Evolutionary conservation across 495 filamentous ascomycete species (phyloP).

Genomic region (Xylona heveae): DNA sequence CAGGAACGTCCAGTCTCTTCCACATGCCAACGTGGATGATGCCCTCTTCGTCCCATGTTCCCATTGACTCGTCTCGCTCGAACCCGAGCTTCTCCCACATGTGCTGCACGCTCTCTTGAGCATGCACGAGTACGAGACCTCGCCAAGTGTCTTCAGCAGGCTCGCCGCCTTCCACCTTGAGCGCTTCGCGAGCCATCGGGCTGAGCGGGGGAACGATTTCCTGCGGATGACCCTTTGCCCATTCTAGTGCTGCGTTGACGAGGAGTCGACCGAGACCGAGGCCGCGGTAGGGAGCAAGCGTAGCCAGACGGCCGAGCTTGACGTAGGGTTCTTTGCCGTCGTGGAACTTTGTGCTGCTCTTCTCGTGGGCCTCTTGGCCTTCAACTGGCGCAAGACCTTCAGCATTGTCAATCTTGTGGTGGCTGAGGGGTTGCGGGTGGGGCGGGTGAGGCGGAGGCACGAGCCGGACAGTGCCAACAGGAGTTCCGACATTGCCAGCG

Average conservation of each 20-base stretch:
- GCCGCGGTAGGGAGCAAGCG: conserved; percentile 36
- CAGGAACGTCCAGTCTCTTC: conserved; percentile 2
- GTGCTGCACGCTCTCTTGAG: conserved; percentile 3
- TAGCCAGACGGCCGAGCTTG: conserved; percentile 59
- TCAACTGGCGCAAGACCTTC: conserved; percentile 4
- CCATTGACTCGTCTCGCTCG: conserved; percentile 6
- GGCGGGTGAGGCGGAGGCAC: conserved; percentile 54
- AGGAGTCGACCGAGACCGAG: conserved; percentile 38
- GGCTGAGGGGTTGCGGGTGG: conserved; percentile 25
- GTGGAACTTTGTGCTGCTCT: conserved; percentile 19
- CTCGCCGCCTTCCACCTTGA: conserved; percentile 1
- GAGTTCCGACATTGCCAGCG: conserved; percentile 12
- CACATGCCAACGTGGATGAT: conserved; percentile 9
- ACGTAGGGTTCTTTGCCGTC: conserved; percentile 48
- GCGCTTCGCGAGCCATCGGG: conserved; percentile 1
- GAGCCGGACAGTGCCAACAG: conserved; percentile 55
- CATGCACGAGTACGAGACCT: conserved; percentile 6
- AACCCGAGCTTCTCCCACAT: conserved; percentile 6
- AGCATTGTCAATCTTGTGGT: conserved; percentile 7
- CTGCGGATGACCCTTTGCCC: conserved; percentile 32
- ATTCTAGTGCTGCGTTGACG: conserved; percentile 36
- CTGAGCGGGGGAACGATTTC: conserved; percentile 13
- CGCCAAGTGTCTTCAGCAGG: conserved; percentile 4
- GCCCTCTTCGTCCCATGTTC: conserved; percentile 7
- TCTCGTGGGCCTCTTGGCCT: neutral